Percentiles rank a stretch among this genome's conserved stretches.
These are phyloP conservation scores for Chaetomidium leptoderma DNA, from an alignment of 495 filamentous ascomycete species.

Conservation along the genomic window DNA sequence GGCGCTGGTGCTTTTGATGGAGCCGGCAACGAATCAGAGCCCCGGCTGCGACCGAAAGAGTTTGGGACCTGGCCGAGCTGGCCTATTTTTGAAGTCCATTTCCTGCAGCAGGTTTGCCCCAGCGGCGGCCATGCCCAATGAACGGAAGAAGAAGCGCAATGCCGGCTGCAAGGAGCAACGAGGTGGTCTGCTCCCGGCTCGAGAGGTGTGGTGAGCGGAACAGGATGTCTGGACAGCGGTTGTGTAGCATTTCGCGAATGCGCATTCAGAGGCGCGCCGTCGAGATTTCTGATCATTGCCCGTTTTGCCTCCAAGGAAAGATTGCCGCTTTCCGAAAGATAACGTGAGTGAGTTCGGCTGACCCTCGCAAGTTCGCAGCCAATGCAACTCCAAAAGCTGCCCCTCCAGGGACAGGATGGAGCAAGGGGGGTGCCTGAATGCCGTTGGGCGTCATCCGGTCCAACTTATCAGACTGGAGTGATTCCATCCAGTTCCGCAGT, in stretches of 20 bases:
- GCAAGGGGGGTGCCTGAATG: background rate
- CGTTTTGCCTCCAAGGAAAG: background rate
- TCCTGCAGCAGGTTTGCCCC: constrained; percentile 1
- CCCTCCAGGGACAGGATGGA: too few relatives aligned
- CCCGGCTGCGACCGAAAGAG: constrained; percentile 4
- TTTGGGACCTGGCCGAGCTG: background rate
- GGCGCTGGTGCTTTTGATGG: background rate
- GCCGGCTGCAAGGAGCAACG: background rate
- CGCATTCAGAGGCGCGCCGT: background rate
- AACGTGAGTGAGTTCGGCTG: constrained; percentile 1
- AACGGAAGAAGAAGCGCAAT: constrained; percentile 12
- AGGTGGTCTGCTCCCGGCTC: background rate
- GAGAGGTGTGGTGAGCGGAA: background rate
- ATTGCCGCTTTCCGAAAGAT: constrained; percentile 2
- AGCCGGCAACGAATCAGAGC: constrained; percentile 13
- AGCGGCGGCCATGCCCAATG: constrained; percentile 27
- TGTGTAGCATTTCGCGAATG: background rate
- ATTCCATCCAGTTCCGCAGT: too few relatives aligned
- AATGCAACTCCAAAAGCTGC: background rate
- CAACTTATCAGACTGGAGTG: too few relatives aligned
- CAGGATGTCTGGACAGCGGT: background rate
- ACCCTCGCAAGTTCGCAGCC: background rate
- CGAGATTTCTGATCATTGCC: background rate
- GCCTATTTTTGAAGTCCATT: background rate
- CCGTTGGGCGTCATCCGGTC: background rate